A percentile compares a stretch with the other conserved stretches of the same genome.
These are phyloP conservation scores for Fonsecaea multimorphosa DNA, from an alignment of 2,329 filamentous ascomycete genomes.

Conservation along the genomic window DNA sequence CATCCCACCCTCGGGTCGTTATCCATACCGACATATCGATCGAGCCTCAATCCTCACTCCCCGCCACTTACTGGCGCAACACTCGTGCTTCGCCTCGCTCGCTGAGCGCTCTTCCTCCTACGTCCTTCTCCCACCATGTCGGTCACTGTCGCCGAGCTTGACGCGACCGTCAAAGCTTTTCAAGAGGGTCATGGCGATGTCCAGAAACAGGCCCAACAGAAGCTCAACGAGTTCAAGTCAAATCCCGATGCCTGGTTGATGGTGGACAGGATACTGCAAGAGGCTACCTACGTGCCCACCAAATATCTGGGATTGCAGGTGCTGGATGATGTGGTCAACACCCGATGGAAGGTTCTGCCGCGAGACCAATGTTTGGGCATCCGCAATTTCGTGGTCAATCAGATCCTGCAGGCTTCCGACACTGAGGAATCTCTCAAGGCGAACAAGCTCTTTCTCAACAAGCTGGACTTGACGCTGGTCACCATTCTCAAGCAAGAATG, in stretches of 20 bases:
- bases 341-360: conserved; percentile 96
- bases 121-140: conserved; percentile 56
- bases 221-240: conserved; percentile 82
- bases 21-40: conserved; percentile 26
- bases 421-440: conserved; percentile 84
- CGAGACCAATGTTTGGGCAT: conserved; percentile 97
- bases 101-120: conserved; percentile 29
- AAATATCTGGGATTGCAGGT: conserved; percentile 98
- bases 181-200: conserved; percentile 95
- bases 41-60: conserved; percentile 21
- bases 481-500: conserved; percentile 99
- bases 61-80: conserved; percentile 34
- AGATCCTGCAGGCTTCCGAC: conserved; percentile 92
- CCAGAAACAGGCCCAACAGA: conserved; percentile 43
- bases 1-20: conserved; percentile 15
- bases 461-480: conserved; percentile 95
- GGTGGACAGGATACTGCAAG: conserved; percentile 94
- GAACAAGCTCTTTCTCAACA: conserved; percentile 92
- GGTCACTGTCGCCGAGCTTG: conserved; percentile 87
- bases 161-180: conserved; percentile 93
- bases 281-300: conserved; percentile 91
- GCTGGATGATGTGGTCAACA: conserved; percentile 97
- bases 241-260: conserved; percentile 97
- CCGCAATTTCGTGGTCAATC: conserved; percentile 98
- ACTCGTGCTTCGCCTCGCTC: conserved; percentile 32